These are phyloP conservation scores for Xylariales sp. DNA, from an alignment of 2,329 filamentous ascomycete species.

Conservation along the genomic window DNA sequence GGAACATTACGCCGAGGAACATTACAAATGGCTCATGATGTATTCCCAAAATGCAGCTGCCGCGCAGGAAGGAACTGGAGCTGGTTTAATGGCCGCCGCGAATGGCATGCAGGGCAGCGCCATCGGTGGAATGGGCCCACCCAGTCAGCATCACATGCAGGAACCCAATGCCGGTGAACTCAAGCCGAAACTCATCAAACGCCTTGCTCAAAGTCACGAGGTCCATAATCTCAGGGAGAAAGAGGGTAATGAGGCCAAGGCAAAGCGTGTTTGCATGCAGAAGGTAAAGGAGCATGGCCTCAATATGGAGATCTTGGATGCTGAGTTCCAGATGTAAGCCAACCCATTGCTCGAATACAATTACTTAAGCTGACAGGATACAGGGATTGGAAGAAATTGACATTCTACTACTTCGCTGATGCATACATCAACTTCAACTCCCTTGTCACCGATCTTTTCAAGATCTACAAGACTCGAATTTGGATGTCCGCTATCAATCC, in stretches of 20 bases:
- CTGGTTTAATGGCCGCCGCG: conserved; percentile 59
- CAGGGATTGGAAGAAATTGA: conserved; percentile 98
- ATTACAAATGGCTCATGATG: conserved; percentile 99
- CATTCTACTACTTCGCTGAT: conserved; percentile 98
- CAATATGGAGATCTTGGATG: conserved; percentile 98
- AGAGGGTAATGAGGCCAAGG: conserved; percentile 95
- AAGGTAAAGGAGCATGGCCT: conserved; percentile 93
- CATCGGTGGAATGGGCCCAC: conserved; percentile 73
- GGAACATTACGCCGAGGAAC: conserved; percentile 87
- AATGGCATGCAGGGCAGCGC: conserved; percentile 64
- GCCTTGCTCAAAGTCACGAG: conserved; percentile 86
- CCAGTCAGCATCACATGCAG: conserved; percentile 67
- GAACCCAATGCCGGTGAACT: conserved; percentile 70
- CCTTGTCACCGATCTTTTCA: conserved; percentile 94
- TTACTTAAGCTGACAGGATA: conserved; percentile 18
- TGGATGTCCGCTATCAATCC: conserved; percentile 99
- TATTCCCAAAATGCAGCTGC: conserved; percentile 77
- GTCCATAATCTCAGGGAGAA: conserved; percentile 87
- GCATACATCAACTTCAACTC: conserved; percentile 99
- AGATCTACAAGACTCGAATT: conserved; percentile 98
- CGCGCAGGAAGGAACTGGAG: conserved; percentile 52
- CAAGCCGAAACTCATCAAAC: conserved; percentile 95
- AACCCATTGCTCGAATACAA: background rate
- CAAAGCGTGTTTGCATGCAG: conserved; percentile 92
- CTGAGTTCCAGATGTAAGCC: conserved; percentile 93